Base-by-base conservation (phyloP, 1,139 yeast species). In the Nakaseomyces bracarensis region DNA sequence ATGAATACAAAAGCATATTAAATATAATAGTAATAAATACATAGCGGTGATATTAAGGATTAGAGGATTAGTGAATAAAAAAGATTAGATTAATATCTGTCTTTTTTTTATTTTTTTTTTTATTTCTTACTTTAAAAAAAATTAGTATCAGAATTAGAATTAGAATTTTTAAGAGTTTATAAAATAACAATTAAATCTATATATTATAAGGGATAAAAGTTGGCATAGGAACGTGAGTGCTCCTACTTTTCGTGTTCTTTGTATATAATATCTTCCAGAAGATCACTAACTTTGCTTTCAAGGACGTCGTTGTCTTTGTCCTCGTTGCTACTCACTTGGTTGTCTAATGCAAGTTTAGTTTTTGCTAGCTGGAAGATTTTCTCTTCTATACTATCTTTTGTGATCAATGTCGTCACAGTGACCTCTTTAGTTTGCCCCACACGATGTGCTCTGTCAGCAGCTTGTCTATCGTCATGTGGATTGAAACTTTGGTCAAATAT, bases 391-490 rank as follows among this genome's bases (percentile, higher is more conserved):
- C 96, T 79, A 43, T 77, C 71, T 50, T 71, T 72, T 9, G 83
- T 74, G 45, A 93, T 82, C 53, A 93, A 67, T 46, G 95, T 75
- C 39, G 78, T 75, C 13, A 93, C 96, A 37, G 72, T 69, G 16
- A 93, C 99, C 40, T 84, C 91, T 46, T 82, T 78, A 33, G 83
- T 82, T 65, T 93, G 98, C 2, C 99, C 99, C 21, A 93, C 95
- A 61, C 99, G 76, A 63, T 91, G 99, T 0, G 98, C 96, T 58
- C 99, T 75, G 62, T 91, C 98, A 61, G 93, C 98, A 0, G 99
- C 99, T 66, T 91, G 99, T 58, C 82, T 83, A 60, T 91, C 99
- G 61, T 91, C 98, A 61, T 93, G 98, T 0, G 99, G 99, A 55
- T 91, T 91, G 66, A 91, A 91, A 38, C 95, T 82, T 60, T 87